phyloP scores from a whole-genome alignment of 371 early-diverging fungal species.

The Syncephalis fuscata region DNA sequence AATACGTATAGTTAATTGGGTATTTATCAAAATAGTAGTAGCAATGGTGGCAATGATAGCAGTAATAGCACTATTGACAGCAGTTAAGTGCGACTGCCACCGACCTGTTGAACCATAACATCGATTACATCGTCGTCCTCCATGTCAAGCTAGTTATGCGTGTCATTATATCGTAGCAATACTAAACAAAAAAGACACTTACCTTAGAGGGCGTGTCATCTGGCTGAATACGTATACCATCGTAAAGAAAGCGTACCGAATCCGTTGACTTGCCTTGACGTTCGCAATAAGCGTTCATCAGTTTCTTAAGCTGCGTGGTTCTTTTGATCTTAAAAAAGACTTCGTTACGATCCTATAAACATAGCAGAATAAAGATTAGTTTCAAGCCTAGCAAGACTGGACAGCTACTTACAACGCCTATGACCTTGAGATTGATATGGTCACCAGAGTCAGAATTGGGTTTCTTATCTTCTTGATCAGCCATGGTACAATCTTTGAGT shows the following conservation, averaged over 20 bases:
- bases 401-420: slow-evolving; percentile 50
- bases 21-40: background rate
- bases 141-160: slow-evolving; percentile 60
- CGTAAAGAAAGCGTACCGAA: slow-evolving; percentile 76
- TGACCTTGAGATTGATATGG: slow-evolving; percentile 82
- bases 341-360: slow-evolving; percentile 47
- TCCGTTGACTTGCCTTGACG: slow-evolving; percentile 54
- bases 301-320: slow-evolving; percentile 68
- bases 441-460: slow-evolving; percentile 16
- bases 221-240: slow-evolving; percentile 65
- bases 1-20: too few species aligned
- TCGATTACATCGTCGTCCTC: slow-evolving; percentile 90
- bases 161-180: background rate
- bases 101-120: slow-evolving; percentile 84
- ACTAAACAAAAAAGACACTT: slow-evolving; percentile 11
- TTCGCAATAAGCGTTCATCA: slow-evolving; percentile 84
- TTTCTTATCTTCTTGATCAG: slow-evolving; percentile 1
- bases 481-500: too few species aligned
- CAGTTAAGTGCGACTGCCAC: slow-evolving; percentile 27
- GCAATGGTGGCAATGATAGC: background rate
- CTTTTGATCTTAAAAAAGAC: slow-evolving; percentile 90
- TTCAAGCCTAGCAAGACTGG: background rate
- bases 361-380: background rate
- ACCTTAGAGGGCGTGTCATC: slow-evolving; percentile 70
- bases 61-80: too few species aligned